Evolutionary conservation across 352 stramenopile species (phyloP), one percentile per base, ranked within the genome.

Genomic region (Phytophthora idaei): DNA sequence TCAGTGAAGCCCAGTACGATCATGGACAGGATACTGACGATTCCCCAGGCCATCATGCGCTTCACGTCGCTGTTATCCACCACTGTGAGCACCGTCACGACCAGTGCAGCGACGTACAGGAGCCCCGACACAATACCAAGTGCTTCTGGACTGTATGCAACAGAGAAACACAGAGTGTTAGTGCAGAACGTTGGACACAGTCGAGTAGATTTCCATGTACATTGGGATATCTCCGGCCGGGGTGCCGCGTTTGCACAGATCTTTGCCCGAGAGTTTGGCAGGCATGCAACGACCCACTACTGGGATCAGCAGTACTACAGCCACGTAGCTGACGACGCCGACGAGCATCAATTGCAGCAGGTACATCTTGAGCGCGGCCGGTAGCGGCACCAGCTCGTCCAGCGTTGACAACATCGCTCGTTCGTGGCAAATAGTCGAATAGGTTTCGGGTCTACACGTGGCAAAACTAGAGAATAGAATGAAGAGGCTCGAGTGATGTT

Each of bases 1-100:
- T 99, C 97, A 1, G 74, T 89, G 61, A 94, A 94, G 66, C 95
- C 95, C 45, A 99, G 67, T 6, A 98, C 65, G 56, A 98, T 96
- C 86, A 98, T 98, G 47, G 97, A 97, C 15, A 92, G 64, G 58
- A 93, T 93, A 34, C 85, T 94, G 14, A 80, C 73, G 39, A 93
- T 90, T 29, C 87, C 87, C 85, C 87, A 95, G 7, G 76, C 61
- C 85, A 94, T 92, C 78, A 92, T 92, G 4, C 81, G 75, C 73
- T 86, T 83, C 58, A 90, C 80, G 39, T 90, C 77, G 0, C 69
- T 28, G 46, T 94, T 74, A 15, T 93, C 76, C 9, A 93, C 84
- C 41, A 92, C 69, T 1, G 77, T 84, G 34, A 92, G 68, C 14
- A 94, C 67, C 1, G 88, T 92, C 21, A 92, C 74, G 57, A 93